Base-by-base conservation (phyloP, 164 flowering plant genomes). In the Santalum album region DNA sequence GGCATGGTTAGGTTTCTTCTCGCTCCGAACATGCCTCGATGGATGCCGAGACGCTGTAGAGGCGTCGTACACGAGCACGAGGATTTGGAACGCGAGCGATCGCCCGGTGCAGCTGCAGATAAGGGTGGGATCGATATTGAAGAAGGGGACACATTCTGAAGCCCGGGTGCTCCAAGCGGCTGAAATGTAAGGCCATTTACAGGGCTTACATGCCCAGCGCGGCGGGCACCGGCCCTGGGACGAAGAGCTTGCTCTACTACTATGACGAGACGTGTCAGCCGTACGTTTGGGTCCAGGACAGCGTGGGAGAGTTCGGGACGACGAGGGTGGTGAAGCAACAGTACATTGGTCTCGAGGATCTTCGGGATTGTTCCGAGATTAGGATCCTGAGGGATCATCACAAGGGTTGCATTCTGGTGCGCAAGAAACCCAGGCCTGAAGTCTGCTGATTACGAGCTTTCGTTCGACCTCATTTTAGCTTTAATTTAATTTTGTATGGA, bases 291-390 rank as follows among this genome's bases (percentile, higher is more conserved):
- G 67, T 88, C 5, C 82, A 83, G 51, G 96, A 88, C 24, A 63
- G 70, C 18, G 75, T 79, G 3, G 69, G 83, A 25, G 84, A 76
- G 35, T 77, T 75, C 18, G 50, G 74, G 1, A 75, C 7, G 9
- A n/a, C 20, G 6, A 42, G 90, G 54, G 75, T 78, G 84, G 94
- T 83, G 47, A 85, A 82, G 78, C 94, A 88, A 53, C 96, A 88
- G 58, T 88, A 81, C 24, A 58, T 88, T 7, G 80, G 96, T 50
- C 80, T 85, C 43, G 89, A 86, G 38, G 96, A 88, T 34, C 65
- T 86, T 68, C 78, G 86, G 51, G 83, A 86, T 39, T 83, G 45
- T 53, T 83, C 85, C 26, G 96, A 86, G 71, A 83, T 88, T 54
- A 80, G 71, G 55, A 69, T 88, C 43, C 76, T 67, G 27, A 77